Percentiles rank a stretch among this genome's conserved stretches.
Conservation (phyloP, 1,284 basidiomycete genomes). For the Cystobasidium sp. region DNA sequence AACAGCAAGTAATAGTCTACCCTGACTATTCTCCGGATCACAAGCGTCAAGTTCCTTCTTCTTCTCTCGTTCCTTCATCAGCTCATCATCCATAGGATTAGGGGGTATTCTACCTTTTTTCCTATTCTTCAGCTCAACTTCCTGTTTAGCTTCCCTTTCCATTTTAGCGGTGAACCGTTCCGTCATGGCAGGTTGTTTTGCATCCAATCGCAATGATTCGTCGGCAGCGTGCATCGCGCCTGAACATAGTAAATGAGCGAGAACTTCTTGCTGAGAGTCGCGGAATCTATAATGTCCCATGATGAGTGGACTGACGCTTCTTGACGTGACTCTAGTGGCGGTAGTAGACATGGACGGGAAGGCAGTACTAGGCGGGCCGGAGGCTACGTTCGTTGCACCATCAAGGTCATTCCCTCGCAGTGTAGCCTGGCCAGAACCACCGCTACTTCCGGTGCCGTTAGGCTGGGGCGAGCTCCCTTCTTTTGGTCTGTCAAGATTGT, state of each 20-base stretch:
- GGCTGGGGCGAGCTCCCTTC: neutral
- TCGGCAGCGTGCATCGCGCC: conserved; percentile 43
- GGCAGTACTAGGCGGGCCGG: conserved; percentile 7
- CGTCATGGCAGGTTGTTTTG: conserved; percentile 28
- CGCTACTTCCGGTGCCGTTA: neutral
- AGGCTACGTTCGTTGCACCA: conserved; percentile 31
- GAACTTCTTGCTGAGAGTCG: conserved; percentile 46
- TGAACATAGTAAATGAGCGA: conserved; percentile 45
- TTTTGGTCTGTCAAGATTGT: neutral
- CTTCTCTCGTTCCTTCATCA: conserved; percentile 35
- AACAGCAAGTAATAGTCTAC: conserved; percentile 51
- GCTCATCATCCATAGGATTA: neutral
- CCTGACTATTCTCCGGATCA: conserved; percentile 32
- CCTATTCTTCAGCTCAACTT: conserved; percentile 38
- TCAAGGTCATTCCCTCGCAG: conserved; percentile 20
- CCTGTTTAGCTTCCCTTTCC: conserved; percentile 30
- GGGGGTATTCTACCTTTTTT: conserved; percentile 22
- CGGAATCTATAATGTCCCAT: conserved; percentile 46
- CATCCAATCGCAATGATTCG: conserved; percentile 19
- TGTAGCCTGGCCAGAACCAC: neutral
- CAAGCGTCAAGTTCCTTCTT: neutral
- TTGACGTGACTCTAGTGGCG: neutral
- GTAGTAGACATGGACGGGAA: conserved; percentile 19
- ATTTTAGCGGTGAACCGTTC: conserved; percentile 25
- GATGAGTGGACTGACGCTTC: conserved; percentile 27